A percentile compares a stretch with the other conserved stretches of the same genome.
Evolutionary conservation across 495 filamentous ascomycete genomes (phyloP).

Genomic region (Penicillium bialowiezense): DNA sequence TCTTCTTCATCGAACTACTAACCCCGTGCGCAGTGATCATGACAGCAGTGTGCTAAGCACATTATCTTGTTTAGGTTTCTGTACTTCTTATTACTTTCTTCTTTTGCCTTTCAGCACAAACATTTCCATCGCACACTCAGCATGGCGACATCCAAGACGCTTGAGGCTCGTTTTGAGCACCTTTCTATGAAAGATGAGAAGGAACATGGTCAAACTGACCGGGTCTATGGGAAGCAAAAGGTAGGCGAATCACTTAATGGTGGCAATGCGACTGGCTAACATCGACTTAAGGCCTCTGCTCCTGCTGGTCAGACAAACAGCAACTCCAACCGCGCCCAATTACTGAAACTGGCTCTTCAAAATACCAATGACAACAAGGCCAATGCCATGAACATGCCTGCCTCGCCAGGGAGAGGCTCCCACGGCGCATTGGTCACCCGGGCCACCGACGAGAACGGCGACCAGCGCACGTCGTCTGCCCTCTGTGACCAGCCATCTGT

Average conservation of each 20-base stretch:
- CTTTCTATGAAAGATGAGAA: conserved; percentile 82
- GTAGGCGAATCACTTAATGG: conserved; percentile 34
- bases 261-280: conserved; percentile 25
- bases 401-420: conserved; percentile 32
- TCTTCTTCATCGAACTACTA: conserved; percentile 13
- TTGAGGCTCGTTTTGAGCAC: conserved; percentile 80
- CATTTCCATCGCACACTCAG: conserved; percentile 9
- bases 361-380: conserved; percentile 59
- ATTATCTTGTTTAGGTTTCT: neutral
- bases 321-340: conserved; percentile 62
- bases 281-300: conserved; percentile 33
- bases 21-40: conserved; percentile 10
- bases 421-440: conserved; percentile 41
- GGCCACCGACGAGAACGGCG: conserved; percentile 53
- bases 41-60: conserved; percentile 3
- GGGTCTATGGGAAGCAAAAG: conserved; percentile 65
- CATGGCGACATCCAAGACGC: conserved; percentile 57
- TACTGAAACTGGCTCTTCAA: conserved; percentile 80
- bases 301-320: conserved; percentile 56
- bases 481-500: conserved; percentile 57
- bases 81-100: neutral
- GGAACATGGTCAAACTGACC: conserved; percentile 49
- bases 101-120: neutral
- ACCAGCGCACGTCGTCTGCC: conserved; percentile 50
- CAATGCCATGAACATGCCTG: conserved; percentile 41